Evolutionary conservation across 441 rosid species (phyloP), one percentile per base, ranked within the genome.

Genomic region (Melastoma candidum): DNA sequence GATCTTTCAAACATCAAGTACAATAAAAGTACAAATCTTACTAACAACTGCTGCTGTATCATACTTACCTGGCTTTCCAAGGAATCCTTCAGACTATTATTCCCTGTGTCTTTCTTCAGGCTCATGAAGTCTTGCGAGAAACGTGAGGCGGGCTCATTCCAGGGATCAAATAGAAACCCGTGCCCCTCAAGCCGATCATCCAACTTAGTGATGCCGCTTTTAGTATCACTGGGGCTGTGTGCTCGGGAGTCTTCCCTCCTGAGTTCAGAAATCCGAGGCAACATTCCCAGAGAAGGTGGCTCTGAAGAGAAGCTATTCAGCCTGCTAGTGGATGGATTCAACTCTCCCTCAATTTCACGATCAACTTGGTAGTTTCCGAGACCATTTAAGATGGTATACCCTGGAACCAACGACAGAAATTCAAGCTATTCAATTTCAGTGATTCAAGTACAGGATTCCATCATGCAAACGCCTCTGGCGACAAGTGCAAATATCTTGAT

Each of bases 211-310:
- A 63, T 67, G 49, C 68, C 61, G 4, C 58, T 69, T 64, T 71
- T 78, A 46, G 67, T 64, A 48, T 53, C 72, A 26, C 57, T 64
- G 1, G 73, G 69, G 56, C 63, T 56, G 7, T 61, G 27, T 9
- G 60, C 58, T 44, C 54, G 71, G 3, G 68, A 46, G 68, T 58
- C 58, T 45, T 69, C 81, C 4, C 47, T 65, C 32, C 61, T 77
- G 12, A 68, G 55, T 63, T 83, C 86, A 44, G 95, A 80, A 44
- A 90, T 77, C 69, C 71, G 88, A 2, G 92, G 69, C 56, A 84
- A 65, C 77, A 83, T 65, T 55, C 93, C 82, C 56, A 80, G 49
- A 44, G 95, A 84, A 69, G 85, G 74, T 49, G 65, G 61, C 11
- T 82, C 63, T 26, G 89, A 72, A 48, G 87, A 68, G 68, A 81